Base-by-base conservation (phyloP, 2,329 filamentous ascomycete genomes). In the Cercospora brassicicola region DNA sequence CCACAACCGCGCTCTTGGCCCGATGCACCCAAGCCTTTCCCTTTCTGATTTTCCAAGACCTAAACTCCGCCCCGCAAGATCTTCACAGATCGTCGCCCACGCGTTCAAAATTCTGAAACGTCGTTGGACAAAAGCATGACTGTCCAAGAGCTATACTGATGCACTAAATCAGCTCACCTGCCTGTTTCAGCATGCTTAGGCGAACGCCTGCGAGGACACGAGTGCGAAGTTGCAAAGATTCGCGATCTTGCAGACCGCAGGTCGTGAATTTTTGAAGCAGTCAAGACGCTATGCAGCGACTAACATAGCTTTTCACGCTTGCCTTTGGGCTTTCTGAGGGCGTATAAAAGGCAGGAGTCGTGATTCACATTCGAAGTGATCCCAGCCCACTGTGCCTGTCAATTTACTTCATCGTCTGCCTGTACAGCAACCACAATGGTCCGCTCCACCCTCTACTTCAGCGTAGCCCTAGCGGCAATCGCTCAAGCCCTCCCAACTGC, bases 21-120 rank as follows among this genome's bases (percentile, higher is more conserved):
- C 55, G 28, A 59, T 59, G 55, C 55, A 59, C 55, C 55, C 55
- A 59, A 59, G 55, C 2, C 30, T 30, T 20, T 23, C 30, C 20
- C 31, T 4, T 33, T 33, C 31, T 33, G 2, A 11, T 18, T 23
- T 23, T 36, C 31, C 55, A 11, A 13, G 55, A 59, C 55, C 55
- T 59, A 59, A 59, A 28, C 30, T 23, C n/a, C 15, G 55, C 28
- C 18, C 28, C 31, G 28, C 55, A 36, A 59, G 55, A 59, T 59
- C 55, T 31, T 59, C 55, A 36, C 15, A 59, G 28, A 59, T 59
- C 55, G 31, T 59, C 55, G 30, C 31, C 55, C 55, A 59, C 55
- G 55, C 55, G 18, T 36, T 36, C 28, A n/a, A 11, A 20, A 2
- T 33, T 13, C 55, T 59, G 55, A 31, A 59, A 31, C n/a, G 28